Evolutionary conservation across 2,329 filamentous ascomycete genomes (phyloP), one percentile per base, ranked within the genome.

Genomic region (Rachicladosporium sp.): DNA sequence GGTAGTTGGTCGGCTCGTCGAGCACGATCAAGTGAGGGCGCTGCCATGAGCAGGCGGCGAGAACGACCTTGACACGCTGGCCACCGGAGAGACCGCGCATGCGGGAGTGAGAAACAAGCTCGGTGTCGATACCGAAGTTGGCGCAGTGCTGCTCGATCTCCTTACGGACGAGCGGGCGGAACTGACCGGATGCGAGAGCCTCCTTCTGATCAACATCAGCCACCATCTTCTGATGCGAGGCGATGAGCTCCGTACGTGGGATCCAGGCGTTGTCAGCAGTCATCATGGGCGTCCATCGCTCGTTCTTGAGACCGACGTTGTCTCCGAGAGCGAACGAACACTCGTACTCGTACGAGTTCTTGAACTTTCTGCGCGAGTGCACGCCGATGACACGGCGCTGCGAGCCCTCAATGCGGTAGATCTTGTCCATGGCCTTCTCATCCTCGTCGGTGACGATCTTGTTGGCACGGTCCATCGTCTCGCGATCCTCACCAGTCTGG

Each of bases 281-380:
- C 85, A 95, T 95, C 88, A 96, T 94, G 58, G 89, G 88, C 49
- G 74, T 77, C 91, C 89, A 96, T 64, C 80, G 80, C 83, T 96
- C 91, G 71, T 88, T 89, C 84, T 96, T 96, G 78, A 82, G 76
- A 69, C 91, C 91, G 51, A 96, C 68, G 74, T 96, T 98, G 69
- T 96, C 91, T 68, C 91, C 91, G 32, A 98, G 82, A 53, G 82
- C 81, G 71, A 94, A 98, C 50, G 91, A 96, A 71, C 91, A 96
- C 76, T 98, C 91, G 69, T 98, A 98, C 73, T 98, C 91, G 74
- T 96, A 98, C 53, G 82, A 88, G 86, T 98, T 98, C 88, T 98
- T 98, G 88, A 95, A 96, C 86, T 98, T 98, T 74, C 91, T 85
- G 61, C 91, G 89, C 51, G 82, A 74, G 76, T 87, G 78, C 66